Evolutionary conservation across 2,329 filamentous ascomycete genomes (phyloP).

Genomic region (Thielaviopsis ethacetica): DNA sequence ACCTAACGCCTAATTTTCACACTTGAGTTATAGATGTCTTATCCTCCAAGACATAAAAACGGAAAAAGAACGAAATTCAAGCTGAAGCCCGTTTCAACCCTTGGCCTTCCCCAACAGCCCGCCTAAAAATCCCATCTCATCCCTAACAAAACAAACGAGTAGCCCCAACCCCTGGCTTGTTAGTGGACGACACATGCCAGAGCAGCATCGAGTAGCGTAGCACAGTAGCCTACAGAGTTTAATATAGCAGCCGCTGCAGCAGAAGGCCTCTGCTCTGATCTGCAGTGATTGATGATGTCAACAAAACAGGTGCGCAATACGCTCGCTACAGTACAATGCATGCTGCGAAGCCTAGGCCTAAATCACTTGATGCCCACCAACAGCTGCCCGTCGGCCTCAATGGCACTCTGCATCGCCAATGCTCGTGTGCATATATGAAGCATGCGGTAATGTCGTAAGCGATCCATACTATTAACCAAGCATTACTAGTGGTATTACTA

Average conservation of each 20-base stretch:
- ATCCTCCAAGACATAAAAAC: not conserved
- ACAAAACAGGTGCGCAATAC: not conserved
- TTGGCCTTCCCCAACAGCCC: slow-evolving; percentile 11
- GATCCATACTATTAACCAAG: not conserved
- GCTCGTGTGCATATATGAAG: not conserved
- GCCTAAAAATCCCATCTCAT: slow-evolving; percentile 1
- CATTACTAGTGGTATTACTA: not conserved
- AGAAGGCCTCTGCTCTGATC: not conserved
- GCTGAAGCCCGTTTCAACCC: not conserved
- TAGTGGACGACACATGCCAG: not conserved
- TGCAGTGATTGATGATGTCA: not conserved
- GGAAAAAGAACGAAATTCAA: not conserved
- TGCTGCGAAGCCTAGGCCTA: not conserved
- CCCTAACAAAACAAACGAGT: slow-evolving; percentile 4
- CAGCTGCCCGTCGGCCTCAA: not conserved
- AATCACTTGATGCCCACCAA: not conserved
- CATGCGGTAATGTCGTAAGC: not conserved
- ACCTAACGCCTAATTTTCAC: too few species aligned
- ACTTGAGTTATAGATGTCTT: not conserved
- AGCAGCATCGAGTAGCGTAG: not conserved
- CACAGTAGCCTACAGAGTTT: not conserved
- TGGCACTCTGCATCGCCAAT: not conserved
- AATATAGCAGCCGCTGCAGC: not conserved
- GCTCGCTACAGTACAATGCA: too few species aligned
- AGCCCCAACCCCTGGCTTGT: slow-evolving; percentile 7